Conservation (phyloP, 169 alveolate genomes). For the Plasmodium inui region DNA sequence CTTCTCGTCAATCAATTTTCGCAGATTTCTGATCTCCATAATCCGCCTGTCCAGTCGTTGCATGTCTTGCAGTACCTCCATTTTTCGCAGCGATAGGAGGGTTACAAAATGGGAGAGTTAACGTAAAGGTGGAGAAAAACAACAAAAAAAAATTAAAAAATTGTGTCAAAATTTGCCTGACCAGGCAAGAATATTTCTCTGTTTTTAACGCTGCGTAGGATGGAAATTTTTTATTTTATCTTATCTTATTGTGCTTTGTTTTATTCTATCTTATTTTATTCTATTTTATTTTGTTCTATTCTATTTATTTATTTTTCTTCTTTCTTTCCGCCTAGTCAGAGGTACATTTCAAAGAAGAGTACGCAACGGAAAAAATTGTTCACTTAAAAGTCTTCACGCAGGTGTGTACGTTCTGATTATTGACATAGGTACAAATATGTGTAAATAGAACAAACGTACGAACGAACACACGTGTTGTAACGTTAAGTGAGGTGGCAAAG, state of each 20-base stretch:
- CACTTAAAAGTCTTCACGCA: background rate
- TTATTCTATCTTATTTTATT: too few relatives aligned
- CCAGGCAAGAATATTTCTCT: background rate
- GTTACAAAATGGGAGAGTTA: background rate
- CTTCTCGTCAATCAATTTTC: background rate
- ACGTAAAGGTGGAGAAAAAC: background rate
- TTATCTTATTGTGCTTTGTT: too few relatives aligned
- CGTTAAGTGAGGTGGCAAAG: background rate
- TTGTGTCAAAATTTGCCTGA: background rate
- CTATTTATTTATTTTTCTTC: too few relatives aligned
- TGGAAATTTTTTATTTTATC: background rate
- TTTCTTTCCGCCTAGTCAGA: background rate
- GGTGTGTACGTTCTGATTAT: background rate
- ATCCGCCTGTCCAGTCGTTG: conserved; percentile 25
- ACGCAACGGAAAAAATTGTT: background rate
- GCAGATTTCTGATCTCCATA: conserved; percentile 12
- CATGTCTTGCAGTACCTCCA: conserved; percentile 41
- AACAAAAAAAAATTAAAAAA: background rate
- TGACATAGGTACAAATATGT: background rate
- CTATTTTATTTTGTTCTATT: too few relatives aligned
- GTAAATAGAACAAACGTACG: background rate
- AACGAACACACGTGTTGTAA: background rate
- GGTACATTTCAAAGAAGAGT: background rate
- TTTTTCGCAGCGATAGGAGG: background rate
- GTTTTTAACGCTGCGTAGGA: background rate